These are phyloP conservation scores for Pseudogymnoascus sp. DNA, from an alignment of 2,329 filamentous ascomycete genomes.

Conservation along the genomic window DNA sequence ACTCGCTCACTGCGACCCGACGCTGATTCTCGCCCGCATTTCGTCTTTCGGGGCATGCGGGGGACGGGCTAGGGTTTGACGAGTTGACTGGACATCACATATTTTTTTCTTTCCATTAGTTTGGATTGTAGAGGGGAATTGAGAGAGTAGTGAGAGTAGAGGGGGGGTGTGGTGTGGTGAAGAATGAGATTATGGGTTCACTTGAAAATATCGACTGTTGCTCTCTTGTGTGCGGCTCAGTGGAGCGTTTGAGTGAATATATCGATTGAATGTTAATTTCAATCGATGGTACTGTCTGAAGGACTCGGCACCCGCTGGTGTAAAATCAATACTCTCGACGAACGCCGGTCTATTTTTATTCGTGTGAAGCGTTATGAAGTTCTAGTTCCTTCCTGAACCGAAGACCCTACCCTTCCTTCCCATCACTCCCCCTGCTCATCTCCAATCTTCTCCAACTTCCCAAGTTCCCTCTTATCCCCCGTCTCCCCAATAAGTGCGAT, in stretches of 20 bases:
- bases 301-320: not conserved
- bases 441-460: conserved; percentile 90
- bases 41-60: conserved; percentile 37
- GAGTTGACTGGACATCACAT: conserved; percentile 28
- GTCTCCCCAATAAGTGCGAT: conserved; percentile 78
- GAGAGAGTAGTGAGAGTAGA: conserved; percentile 14
- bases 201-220: not conserved
- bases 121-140: conserved; percentile 8
- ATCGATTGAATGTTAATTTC: not conserved
- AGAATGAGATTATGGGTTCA: conserved; percentile 45
- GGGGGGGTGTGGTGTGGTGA: conserved; percentile 28
- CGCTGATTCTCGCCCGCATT: conserved; percentile 31
- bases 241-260: not conserved
- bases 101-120: conserved; percentile 15
- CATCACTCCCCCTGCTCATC: conserved; percentile 58
- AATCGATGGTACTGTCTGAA: not conserved
- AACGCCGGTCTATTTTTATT: conserved; percentile 1
- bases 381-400: not conserved
- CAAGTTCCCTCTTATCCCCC: conserved; percentile 87
- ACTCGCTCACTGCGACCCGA: conserved; percentile 42
- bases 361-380: not conserved
- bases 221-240: not conserved
- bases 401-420: not conserved
- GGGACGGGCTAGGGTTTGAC: conserved; percentile 35
- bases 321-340: not conserved